Evolutionary conservation across 495 filamentous ascomycete genomes (phyloP), one percentile per base, ranked within the genome.

Genomic region (Xylaria grammica): DNA sequence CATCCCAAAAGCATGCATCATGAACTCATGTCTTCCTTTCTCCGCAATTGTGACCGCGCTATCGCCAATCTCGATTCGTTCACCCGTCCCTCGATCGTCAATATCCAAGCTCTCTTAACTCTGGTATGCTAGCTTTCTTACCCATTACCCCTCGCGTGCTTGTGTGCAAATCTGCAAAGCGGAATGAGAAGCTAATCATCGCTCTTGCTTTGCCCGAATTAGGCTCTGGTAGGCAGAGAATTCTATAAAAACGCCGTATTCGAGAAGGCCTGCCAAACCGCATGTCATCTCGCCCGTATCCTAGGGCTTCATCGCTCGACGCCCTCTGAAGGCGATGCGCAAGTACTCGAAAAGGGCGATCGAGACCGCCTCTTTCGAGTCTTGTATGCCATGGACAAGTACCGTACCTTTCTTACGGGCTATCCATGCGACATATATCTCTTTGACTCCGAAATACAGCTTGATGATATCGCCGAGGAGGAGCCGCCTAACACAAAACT

Each of bases 21-120:
- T 24, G 45, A 48, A 11, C 45, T 48, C 19, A 48, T 48, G n/a
- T 48, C 45, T 48, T 48, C 45, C 45, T 48, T 48, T 48, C 45
- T 48, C 19, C 45, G 45, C 45, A 48, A 48, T 24, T 48, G 45
- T 19, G 45, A 48, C 45, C 45, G 45, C 3, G 45, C 45, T 6
- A 48, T 48, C 11, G 20, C 45, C 45, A 48, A 48, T 24, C 45
- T 48, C 19, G 45, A 48, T 48, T 48, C 45, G 5, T 48, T 48
- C 45, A 48, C 45, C 20, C 45, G 45, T 19, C 45, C 45, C 20
- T 48, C 45, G 15, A 6, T 48, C 1, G 45, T 24, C 20, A 48
- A 48, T 24, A 48, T 48, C 45, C 45, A 48, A 24, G 45, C 45
- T 19, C 45, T 48, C 3, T 15, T 48, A 11, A 48, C 45, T 24